These are phyloP conservation scores for Poronia punctata DNA, from an alignment of 495 filamentous ascomycete species.

Conservation along the genomic window DNA sequence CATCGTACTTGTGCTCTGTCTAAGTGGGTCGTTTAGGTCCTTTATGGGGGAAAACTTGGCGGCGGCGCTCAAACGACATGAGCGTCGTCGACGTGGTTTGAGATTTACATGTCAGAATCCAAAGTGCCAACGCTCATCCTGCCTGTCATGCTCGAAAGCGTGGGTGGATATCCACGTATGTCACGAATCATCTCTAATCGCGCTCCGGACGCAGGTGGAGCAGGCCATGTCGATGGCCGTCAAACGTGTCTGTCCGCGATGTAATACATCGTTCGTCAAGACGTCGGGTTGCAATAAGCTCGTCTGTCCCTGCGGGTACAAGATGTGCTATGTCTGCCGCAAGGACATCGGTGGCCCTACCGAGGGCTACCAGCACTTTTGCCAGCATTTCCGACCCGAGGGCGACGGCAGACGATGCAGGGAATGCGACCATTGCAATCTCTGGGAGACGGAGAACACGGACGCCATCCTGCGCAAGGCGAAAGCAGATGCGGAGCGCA, in stretches of 20 bases:
- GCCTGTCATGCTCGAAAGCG: conserved; percentile 60
- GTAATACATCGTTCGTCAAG: conserved; percentile 87
- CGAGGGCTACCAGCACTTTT: conserved; percentile 78
- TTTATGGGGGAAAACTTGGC: conserved; percentile 28
- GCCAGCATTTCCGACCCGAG: conserved; percentile 84
- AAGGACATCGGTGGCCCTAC: conserved; percentile 46
- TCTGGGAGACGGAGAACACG: conserved; percentile 83
- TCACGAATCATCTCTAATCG: conserved; percentile 73
- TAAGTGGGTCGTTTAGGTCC: conserved; percentile 21
- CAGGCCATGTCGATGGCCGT: conserved; percentile 86
- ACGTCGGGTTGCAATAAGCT: conserved; percentile 91
- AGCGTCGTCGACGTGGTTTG: conserved; percentile 56
- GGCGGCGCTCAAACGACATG: conserved; percentile 50
- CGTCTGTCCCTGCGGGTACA: conserved; percentile 94
- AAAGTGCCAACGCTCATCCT: conserved; percentile 60
- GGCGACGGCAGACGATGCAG: conserved; percentile 59
- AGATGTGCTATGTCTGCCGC: conserved; percentile 92
- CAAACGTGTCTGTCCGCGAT: conserved; percentile 90
- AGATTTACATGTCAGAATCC: conserved; percentile 68
- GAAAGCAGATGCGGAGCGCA: conserved; percentile 69
- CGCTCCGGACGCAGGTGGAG: conserved; percentile 81
- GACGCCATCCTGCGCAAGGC: conserved; percentile 68
- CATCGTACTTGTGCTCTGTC: conserved; percentile 29
- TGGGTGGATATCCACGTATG: conserved; percentile 73
- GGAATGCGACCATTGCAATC: conserved; percentile 80